phyloP scores from a whole-genome alignment of 371 early-diverging fungal genomes.

The Lichtheimia corymbifera region DNA sequence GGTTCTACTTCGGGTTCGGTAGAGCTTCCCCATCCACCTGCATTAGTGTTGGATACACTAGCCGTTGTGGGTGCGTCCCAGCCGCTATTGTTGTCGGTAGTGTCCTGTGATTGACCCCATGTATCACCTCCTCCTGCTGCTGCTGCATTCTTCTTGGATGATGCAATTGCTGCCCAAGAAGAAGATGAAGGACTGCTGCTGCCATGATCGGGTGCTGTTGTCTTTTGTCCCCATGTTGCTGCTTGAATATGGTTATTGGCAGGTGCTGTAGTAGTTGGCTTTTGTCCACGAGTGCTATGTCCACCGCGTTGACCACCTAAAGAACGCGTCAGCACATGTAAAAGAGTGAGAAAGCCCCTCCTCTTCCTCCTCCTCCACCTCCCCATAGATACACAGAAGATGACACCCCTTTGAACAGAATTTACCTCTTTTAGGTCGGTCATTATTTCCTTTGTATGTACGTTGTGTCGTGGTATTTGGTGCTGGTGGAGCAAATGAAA shows the following conservation, averaged over 20 bases:
- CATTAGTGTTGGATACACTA: not conserved
- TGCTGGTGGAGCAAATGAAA: conserved; percentile 16
- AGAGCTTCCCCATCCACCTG: not conserved
- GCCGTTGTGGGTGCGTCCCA: conserved; percentile 21
- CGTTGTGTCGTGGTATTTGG: conserved; percentile 16
- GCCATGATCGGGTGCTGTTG: conserved; percentile 13
- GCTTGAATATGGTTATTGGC: conserved; percentile 6
- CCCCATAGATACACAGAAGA: not conserved
- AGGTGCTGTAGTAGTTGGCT: not conserved
- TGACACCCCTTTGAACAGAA: not conserved
- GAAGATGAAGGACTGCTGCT: conserved; percentile 34
- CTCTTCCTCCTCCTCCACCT: no score
- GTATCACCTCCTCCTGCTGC: conserved; percentile 8
- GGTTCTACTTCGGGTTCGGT: conserved; percentile 10
- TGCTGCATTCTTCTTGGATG: conserved; percentile 13
- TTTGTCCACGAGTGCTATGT: conserved; percentile 4
- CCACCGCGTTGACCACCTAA: conserved; percentile 47
- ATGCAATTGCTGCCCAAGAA: conserved; percentile 30
- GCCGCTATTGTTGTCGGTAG: conserved; percentile 9
- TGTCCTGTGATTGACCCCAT: conserved; percentile 5
- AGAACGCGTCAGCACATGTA: conserved; percentile 12
- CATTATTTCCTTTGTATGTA: conserved; percentile 11
- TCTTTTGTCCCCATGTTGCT: conserved; percentile 15
- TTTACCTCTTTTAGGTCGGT: conserved; percentile 31
- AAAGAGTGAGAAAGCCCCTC: conserved; percentile 1